Evolutionary conservation across 2,329 filamentous ascomycete species (phyloP).

Genomic region (Fusarium sp.): DNA sequence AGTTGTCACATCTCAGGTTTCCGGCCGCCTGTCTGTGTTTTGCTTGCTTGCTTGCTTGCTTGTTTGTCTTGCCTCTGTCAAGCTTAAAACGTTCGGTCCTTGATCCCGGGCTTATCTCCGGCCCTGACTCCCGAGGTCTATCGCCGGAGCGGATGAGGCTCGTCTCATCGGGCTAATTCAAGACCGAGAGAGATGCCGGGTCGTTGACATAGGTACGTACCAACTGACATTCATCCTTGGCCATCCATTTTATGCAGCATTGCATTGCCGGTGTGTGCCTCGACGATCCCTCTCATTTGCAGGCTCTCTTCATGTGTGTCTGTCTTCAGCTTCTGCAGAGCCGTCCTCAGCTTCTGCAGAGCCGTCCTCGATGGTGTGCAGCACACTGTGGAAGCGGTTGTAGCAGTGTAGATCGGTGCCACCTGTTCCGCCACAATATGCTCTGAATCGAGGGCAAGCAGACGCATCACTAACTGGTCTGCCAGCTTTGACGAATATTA

Average conservation of each 20-base stretch:
- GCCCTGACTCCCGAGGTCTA: conserved; percentile 9
- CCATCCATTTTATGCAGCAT: neutral
- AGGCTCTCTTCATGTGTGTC: neutral
- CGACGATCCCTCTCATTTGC: neutral
- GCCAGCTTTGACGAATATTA: neutral
- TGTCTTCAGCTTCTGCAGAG: conserved; percentile 6
- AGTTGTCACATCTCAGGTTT: neutral
- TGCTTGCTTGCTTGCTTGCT: neutral
- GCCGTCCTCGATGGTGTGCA: neutral
- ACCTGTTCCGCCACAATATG: neutral
- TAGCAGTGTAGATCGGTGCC: neutral
- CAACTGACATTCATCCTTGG: neutral
- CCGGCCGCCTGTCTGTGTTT: neutral
- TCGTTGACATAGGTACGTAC: neutral
- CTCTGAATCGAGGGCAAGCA: neutral
- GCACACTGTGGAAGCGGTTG: neutral
- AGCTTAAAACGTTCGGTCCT: conserved; percentile 2
- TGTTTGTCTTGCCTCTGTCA: neutral
- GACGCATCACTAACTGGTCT: neutral
- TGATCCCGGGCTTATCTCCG: conserved; percentile 23
- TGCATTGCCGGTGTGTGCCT: conserved; percentile 1
- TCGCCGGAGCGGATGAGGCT: neutral
- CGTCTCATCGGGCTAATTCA: conserved; percentile 23
- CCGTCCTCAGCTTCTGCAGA: conserved; percentile 4
- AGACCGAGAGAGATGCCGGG: conserved; percentile 16